Conservation (phyloP, 495 filamentous ascomycete species). For the Neurospora sp. region DNA sequence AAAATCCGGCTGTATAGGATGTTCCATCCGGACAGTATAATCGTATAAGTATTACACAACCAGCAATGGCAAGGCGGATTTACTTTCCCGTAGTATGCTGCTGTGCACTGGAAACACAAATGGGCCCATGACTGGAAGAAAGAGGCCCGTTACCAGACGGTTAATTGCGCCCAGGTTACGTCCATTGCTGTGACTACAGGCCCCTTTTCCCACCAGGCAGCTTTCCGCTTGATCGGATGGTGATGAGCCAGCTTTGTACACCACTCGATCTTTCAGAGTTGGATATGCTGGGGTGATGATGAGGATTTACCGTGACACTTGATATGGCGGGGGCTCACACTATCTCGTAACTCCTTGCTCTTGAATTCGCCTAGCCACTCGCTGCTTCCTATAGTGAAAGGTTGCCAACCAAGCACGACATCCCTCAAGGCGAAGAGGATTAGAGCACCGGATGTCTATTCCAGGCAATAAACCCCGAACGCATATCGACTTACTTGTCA, state of each 20-base stretch:
- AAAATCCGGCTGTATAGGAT: background rate
- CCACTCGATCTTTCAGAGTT: background rate
- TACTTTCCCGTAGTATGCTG: background rate
- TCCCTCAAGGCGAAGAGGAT: background rate
- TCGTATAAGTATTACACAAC: background rate
- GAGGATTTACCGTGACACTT: background rate
- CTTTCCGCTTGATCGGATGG: background rate
- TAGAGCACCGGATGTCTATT: background rate
- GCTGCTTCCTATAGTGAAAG: background rate
- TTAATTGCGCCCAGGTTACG: background rate
- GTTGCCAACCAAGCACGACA: background rate
- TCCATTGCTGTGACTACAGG: background rate
- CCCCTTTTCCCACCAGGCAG: background rate
- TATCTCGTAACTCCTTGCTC: background rate
- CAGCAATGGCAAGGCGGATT: background rate
- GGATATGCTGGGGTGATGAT: background rate
- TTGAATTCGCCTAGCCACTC: background rate
- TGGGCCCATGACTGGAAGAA: background rate
- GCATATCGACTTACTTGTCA: background rate
- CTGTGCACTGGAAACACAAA: background rate
- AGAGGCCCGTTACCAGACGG: background rate
- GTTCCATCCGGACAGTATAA: background rate
- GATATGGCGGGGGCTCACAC: background rate
- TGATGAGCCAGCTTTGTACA: background rate
- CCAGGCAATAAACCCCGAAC: background rate